These are phyloP conservation scores for Cucurbita maxima DNA, from an alignment of 306 rosid species.

Conservation along the genomic window DNA sequence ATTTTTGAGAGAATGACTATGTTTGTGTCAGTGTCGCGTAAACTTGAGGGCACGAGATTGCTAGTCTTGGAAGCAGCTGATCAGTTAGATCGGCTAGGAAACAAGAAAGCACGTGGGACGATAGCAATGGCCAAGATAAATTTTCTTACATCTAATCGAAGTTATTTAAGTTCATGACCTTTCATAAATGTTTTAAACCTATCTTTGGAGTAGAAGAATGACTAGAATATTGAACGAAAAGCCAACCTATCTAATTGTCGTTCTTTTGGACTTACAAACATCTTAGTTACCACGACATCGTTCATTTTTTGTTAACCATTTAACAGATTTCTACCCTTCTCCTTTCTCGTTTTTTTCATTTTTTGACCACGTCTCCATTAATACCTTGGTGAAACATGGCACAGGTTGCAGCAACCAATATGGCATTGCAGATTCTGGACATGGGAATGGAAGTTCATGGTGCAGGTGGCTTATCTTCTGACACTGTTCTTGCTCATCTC, in stretches of 20 bases:
- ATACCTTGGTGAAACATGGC: slow-evolving; percentile 4
- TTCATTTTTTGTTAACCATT: too few species aligned
- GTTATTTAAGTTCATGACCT: background rate
- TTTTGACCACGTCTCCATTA: too few species aligned
- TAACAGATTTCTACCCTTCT: too few species aligned
- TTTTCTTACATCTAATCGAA: background rate
- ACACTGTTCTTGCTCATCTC: slow-evolving; percentile 77
- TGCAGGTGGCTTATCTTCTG: slow-evolving; percentile 74
- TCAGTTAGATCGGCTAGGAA: slow-evolving; percentile 82
- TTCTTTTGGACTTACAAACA: too few species aligned
- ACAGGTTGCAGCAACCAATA: slow-evolving; percentile 87
- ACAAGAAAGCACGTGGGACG: slow-evolving; percentile 74
- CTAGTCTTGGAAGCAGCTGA: slow-evolving; percentile 90
- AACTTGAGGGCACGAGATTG: slow-evolving; percentile 66
- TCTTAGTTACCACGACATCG: too few species aligned
- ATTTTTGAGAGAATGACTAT: background rate
- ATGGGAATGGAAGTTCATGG: slow-evolving; percentile 98
- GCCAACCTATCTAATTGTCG: too few species aligned
- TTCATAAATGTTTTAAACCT: too few species aligned
- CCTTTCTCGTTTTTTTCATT: background rate
- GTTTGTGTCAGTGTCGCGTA: slow-evolving; percentile 66
- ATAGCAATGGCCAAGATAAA: slow-evolving; percentile 94
- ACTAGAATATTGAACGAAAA: too few species aligned
- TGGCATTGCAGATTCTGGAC: slow-evolving; percentile 83
- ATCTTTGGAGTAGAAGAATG: too few species aligned